Base-by-base conservation (phyloP, 345 rosid species). In the Abelmoschus esculentus region DNA sequence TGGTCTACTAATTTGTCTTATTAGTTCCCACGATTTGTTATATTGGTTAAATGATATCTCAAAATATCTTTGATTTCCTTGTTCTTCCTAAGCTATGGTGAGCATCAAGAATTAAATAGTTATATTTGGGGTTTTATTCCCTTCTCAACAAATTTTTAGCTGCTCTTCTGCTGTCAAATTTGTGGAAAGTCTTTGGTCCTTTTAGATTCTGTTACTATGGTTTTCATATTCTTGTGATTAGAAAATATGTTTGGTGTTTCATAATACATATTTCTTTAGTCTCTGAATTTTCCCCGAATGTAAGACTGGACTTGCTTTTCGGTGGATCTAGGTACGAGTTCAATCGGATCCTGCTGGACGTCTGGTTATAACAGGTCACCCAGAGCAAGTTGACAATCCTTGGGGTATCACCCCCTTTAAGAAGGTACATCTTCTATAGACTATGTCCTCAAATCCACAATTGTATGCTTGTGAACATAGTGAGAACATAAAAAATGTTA, bases 331-430 rank as follows among this genome's bases (percentile, higher is more conserved):
- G 96, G 90, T 90, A 76, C 86, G 87, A 46, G 85, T 92, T 80
- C 98, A 90, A 34, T 86, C 95, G 46, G 98, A 87, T 86, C 92
- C 96, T 10, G 95, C 80, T 13, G 95, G 98, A 69, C 85, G 81
- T 61, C 63, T 92, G 71, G 82, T 92, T 31, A 92, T 92, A 83
- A 88, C 89, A 6, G 98, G 96, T 29, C 79, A 88, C 70, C 96
- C 92, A 4, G 90, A 91, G 74, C 88, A 91, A 77, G 78, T 82
- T 70, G 89, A 91, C 77, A 90, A 87, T 77, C 95, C 95, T 61
- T 90, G 96, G 98, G 98, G 96, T 18, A 88, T 90, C 57, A 86
- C 91, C 56, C 92, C 98, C 28, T 92, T 92, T 75, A 87, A 79
- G 67, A 92, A 92, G 98, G 98, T 86, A 81, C 7, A 7, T 12